A percentile compares a stretch with the other conserved stretches of the same genome.
These are phyloP conservation scores for Aspergillus fijiensis DNA, from an alignment of 2,329 filamentous ascomycete species.

Conservation along the genomic window DNA sequence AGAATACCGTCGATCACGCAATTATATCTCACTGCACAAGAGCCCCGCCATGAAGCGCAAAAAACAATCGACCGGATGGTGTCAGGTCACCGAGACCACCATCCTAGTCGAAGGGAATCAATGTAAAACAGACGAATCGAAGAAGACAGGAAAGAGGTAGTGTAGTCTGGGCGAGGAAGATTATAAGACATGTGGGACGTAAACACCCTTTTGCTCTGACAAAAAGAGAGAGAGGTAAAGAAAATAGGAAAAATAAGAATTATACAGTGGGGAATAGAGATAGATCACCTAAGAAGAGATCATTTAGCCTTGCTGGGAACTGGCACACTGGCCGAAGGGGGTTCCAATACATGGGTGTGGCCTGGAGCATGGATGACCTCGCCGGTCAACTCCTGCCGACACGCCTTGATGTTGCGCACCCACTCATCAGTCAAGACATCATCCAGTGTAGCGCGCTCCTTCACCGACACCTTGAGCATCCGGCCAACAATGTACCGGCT, in stretches of 20 bases:
- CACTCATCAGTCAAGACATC: constrained; percentile 87
- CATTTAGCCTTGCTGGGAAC: constrained; percentile 40
- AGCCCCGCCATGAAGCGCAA: constrained; percentile 9
- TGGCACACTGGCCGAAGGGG: constrained; percentile 44
- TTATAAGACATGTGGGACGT: constrained; percentile 12
- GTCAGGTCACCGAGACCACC: constrained; percentile 5
- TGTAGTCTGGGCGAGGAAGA: constrained; percentile 3
- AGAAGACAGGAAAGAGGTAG: constrained; percentile 10
- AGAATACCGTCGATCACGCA: constrained; percentile 8
- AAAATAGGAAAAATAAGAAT: background rate
- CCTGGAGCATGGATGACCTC: constrained; percentile 69
- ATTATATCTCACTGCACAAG: constrained; percentile 11
- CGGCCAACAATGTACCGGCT: constrained; percentile 83
- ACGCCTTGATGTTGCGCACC: constrained; percentile 83
- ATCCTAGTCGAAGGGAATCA: constrained; percentile 12
- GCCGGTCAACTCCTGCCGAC: constrained; percentile 73
- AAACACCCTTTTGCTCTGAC: constrained; percentile 9
- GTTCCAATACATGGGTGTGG: constrained; percentile 83
- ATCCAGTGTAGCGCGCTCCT: constrained; percentile 75
- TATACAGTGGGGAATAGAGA: constrained; percentile 11
- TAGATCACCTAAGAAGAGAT: constrained; percentile 24
- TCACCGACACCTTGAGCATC: constrained; percentile 89
- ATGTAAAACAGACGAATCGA: constrained; percentile 2
- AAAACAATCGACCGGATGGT: constrained; percentile 8
- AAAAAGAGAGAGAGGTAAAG: background rate